Conservation (phyloP, 169 alveolate species). For the Eimeria nieschulzi region DNA sequence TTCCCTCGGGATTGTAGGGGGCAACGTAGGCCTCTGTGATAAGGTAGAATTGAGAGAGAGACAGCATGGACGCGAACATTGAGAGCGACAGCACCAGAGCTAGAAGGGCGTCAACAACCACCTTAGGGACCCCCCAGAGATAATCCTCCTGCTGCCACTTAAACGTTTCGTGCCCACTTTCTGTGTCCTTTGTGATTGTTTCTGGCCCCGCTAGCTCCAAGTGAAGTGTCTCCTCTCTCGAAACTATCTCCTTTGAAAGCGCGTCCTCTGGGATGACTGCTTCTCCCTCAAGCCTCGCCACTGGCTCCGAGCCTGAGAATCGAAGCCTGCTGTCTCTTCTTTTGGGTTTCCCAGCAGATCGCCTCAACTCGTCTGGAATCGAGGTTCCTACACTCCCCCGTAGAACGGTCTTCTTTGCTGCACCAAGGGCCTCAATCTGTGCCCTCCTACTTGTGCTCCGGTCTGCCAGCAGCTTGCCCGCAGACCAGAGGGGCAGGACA, state of each 20-base stretch:
- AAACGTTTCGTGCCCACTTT: neutral
- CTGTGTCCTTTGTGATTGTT: neutral
- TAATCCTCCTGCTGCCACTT: neutral
- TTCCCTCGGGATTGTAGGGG: slow-evolving; percentile 52
- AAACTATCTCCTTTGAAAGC: neutral
- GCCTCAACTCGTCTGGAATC: neutral
- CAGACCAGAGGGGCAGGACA: slow-evolving; percentile 55
- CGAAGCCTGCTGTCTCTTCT: neutral
- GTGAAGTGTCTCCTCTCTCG: neutral
- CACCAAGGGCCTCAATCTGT: neutral
- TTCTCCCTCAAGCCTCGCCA: neutral
- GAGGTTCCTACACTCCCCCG: neutral
- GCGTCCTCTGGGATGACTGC: neutral
- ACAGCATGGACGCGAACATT: slow-evolving; percentile 39
- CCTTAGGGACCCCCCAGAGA: neutral
- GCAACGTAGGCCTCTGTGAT: slow-evolving; percentile 48
- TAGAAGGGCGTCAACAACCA: neutral
- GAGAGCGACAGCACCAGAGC: neutral
- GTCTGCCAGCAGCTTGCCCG: slow-evolving; percentile 4
- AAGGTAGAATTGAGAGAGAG: slow-evolving; percentile 58
- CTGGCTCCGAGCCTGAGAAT: neutral
- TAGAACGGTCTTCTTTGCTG: neutral
- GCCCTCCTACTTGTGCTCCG: neutral
- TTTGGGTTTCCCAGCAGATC: neutral
- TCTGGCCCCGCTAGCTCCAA: neutral